Evolutionary conservation across 352 stramenopile species (phyloP), one percentile per base, ranked within the genome.

Genomic region (Phytopythium oedochilum): DNA sequence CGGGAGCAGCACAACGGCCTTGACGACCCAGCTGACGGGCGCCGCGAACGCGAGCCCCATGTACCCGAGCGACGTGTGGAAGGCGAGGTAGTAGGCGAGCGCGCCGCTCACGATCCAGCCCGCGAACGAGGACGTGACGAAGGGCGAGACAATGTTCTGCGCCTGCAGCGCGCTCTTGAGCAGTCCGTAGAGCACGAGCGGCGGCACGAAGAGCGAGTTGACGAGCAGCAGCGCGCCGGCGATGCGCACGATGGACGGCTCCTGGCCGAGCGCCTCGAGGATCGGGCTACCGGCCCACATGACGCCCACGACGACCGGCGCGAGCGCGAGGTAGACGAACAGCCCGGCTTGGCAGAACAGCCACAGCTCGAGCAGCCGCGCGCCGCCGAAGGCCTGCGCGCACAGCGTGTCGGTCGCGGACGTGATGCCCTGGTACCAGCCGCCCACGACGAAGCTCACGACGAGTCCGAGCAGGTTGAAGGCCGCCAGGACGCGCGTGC

Each of bases 331-430:
- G 56, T 66, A 78, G 46, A 71, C 57, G 29, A 83, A 59, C 18
- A 70, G 51, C 1, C 63, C 69, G n/a, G 71, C 69, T 51, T 85
- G 71, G n/a, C 60, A 68, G 35, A 75, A 79, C 47, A 84, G 62
- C 60, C 73, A 79, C 35, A 84, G 60, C 38, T 82, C 68, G 9
- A 52, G 46, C 48, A 69, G 46, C 14, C 63, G 59, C 42, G 67
- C 68, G 45, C 52, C 73, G 18, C 73, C 73, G 35, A 72, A 79
- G 0, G 70, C 68, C 54, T 83, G 68, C 43, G 68, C 70, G 39
- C 67, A 78, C 48, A 80, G 59, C 28, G 70, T 83, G 55, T 79
- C 66, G 48, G 74, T 69, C 17, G 70, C 73, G 17, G 65, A 75
- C 18, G 61, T 59, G 35, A 73, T 59, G 8, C 70, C 73, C 18